Conservation (phyloP, 2,329 filamentous ascomycete genomes). For the Arthrinium phaeospermum region DNA sequence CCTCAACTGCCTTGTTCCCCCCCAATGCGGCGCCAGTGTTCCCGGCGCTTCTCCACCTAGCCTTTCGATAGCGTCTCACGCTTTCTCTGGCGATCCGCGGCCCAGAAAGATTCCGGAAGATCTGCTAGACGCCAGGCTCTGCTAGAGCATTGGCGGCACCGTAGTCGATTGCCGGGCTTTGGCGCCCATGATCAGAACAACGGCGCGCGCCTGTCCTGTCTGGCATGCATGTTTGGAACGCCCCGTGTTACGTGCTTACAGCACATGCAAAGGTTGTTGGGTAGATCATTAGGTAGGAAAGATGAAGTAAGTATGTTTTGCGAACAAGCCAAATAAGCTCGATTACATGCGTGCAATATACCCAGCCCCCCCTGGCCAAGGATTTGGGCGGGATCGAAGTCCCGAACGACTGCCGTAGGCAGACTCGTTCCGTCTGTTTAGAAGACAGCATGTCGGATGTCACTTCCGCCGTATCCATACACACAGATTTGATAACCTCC, state of each 20-base stretch:
- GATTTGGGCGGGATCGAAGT: background rate
- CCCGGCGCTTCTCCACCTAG: conserved; percentile 47
- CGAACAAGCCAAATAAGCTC: no score
- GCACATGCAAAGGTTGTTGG: background rate
- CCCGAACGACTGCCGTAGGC: background rate
- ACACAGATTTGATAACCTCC: no score
- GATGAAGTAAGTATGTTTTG: background rate
- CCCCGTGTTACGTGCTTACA: background rate
- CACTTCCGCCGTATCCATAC: background rate
- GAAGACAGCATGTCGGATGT: background rate
- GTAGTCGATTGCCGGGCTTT: conserved; percentile 67
- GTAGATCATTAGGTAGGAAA: background rate
- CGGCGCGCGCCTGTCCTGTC: no score
- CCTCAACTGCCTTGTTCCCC: conserved; percentile 41
- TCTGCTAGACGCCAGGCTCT: conserved; percentile 39
- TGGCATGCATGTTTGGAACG: background rate
- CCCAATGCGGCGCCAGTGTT: conserved; percentile 36
- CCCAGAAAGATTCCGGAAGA: conserved; percentile 63
- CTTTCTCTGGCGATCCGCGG: conserved; percentile 56
- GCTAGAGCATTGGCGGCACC: conserved; percentile 61
- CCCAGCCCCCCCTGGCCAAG: no score
- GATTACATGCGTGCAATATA: background rate
- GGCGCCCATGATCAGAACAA: background rate
- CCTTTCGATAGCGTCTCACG: conserved; percentile 49
- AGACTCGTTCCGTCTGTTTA: background rate